Evolutionary conservation across 1,284 basidiomycete species (phyloP), one percentile per base, ranked within the genome.

Genomic region (Lentinus polychrous): DNA sequence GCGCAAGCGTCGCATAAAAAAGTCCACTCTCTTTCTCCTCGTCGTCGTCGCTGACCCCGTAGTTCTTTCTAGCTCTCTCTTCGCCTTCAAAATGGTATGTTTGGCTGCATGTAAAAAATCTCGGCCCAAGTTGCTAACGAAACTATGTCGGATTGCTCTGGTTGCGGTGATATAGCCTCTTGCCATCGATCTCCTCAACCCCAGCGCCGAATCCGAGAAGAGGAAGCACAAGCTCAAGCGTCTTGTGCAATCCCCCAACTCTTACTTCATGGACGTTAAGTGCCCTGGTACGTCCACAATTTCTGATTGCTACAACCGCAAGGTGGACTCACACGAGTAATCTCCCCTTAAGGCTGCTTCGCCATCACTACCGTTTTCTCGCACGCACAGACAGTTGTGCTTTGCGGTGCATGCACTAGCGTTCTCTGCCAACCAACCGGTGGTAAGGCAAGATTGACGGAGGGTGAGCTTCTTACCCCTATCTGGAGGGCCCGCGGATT

Each of bases 261-360:
- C 94, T 41, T 98, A 94, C 78, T 99, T 98, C 78, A 99, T 99
- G 96, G 96, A 99, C 69, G 94, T 99, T 65, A 99, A 99, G 77
- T 99, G 95, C 78, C 89, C 95, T 65, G 91, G 93, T 89, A 52
- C 55, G 80, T 71, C n/a, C n/a, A 1, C 27, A 15, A 7, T 20
- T 40, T 40, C 17, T 20, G 12, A 22, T 23, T 40, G 17, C 22
- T 12, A 40, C 39, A 20, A 23, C 10, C n/a, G 10, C 27, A 27
- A 5, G 27, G n/a, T n/a, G 23, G 43, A 37, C 31, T 38, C 51
- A 41, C 47, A 32, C 20, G 45, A 41, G n/a, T n/a, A n/a, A n/a
- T n/a, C n/a, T 32, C 48, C 32, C 32, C 15, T 42, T 8, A 47
- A 89, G 91, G 91, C 56, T 95, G 92, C 79, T 94, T 95, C 68